Evolutionary conservation across 805 yeast genomes (phyloP).

Genomic region (Maudiozyma bulderi): DNA sequence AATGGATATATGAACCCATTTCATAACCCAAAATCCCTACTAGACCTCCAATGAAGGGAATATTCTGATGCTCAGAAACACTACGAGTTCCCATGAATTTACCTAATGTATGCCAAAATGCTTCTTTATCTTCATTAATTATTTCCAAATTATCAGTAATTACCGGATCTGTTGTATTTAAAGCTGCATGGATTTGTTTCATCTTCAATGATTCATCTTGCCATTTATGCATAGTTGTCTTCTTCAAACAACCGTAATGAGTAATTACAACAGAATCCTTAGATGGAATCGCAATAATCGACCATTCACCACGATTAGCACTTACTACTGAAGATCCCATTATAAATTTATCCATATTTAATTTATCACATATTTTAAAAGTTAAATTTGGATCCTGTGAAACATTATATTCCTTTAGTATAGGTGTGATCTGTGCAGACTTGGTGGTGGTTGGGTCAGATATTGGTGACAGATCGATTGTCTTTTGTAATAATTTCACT

Average conservation of each 20-base stretch:
- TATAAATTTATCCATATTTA: constrained; percentile 35
- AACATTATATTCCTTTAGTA: constrained; percentile 7
- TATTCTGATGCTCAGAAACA: constrained; percentile 17
- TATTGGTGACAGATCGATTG: constrained; percentile 23
- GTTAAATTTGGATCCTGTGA: constrained; percentile 23
- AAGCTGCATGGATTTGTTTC: background rate
- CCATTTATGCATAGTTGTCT: constrained; percentile 25
- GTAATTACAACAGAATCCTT: constrained; percentile 37
- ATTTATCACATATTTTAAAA: constrained; percentile 44
- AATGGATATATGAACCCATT: constrained; percentile 49
- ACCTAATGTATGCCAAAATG: constrained; percentile 24
- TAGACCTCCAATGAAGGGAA: constrained; percentile 88
- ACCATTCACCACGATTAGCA: constrained; percentile 56
- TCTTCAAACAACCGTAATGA: constrained; percentile 45
- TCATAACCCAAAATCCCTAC: constrained; percentile 84
- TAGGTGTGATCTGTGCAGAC: background rate
- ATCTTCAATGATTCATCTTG: constrained; percentile 13
- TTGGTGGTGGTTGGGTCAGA: constrained; percentile 4
- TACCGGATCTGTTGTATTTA: background rate
- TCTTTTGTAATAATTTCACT: constrained; percentile 6
- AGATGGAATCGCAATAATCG: constrained; percentile 69
- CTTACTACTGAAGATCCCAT: constrained; percentile 57
- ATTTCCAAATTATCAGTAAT: constrained; percentile 5
- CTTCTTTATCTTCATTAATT: constrained; percentile 15
- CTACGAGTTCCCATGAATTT: constrained; percentile 19